phyloP scores from a whole-genome alignment of 2,329 filamentous ascomycete species.

The Cladophialophora immunda region DNA sequence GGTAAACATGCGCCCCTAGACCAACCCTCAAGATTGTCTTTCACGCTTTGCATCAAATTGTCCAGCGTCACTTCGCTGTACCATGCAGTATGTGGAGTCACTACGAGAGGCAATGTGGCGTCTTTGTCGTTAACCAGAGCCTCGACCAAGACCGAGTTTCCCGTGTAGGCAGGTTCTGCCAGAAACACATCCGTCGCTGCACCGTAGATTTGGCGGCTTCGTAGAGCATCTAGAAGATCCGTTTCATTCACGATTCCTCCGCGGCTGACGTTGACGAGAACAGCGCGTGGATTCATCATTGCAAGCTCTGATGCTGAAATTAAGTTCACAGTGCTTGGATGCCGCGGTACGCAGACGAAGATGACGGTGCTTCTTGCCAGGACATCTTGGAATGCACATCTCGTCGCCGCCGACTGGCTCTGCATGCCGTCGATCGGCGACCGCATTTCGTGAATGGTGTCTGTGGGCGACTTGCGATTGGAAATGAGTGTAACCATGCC shows the following conservation, averaged over 20 bases:
- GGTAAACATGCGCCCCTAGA: neutral
- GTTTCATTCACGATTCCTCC: conserved; percentile 60
- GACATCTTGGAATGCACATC: conserved; percentile 41
- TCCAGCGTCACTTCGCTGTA: conserved; percentile 56
- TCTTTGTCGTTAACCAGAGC: conserved; percentile 51
- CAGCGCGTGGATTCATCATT: conserved; percentile 52
- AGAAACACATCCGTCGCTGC: conserved; percentile 61
- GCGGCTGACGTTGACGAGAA: conserved; percentile 58
- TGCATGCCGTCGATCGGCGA: too few species aligned
- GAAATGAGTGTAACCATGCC: conserved; percentile 59
- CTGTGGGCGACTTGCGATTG: conserved; percentile 47
- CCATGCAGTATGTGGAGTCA: conserved; percentile 64
- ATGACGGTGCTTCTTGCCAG: conserved; percentile 43
- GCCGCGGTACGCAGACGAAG: conserved; percentile 43
- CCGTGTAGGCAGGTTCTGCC: conserved; percentile 54
- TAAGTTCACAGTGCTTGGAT: conserved; percentile 42
- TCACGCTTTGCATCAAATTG: conserved; percentile 47
- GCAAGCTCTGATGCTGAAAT: conserved; percentile 51
- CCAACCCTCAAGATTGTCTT: conserved; percentile 13
- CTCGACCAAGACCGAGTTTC: conserved; percentile 54
- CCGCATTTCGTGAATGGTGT: neutral
- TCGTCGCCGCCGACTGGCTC: conserved; percentile 26
- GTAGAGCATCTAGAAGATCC: conserved; percentile 55
- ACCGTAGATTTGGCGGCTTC: conserved; percentile 52
- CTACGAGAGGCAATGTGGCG: conserved; percentile 46